These are phyloP conservation scores for Prunus davidiana DNA, from an alignment of 306 rosid species.

Conservation along the genomic window DNA sequence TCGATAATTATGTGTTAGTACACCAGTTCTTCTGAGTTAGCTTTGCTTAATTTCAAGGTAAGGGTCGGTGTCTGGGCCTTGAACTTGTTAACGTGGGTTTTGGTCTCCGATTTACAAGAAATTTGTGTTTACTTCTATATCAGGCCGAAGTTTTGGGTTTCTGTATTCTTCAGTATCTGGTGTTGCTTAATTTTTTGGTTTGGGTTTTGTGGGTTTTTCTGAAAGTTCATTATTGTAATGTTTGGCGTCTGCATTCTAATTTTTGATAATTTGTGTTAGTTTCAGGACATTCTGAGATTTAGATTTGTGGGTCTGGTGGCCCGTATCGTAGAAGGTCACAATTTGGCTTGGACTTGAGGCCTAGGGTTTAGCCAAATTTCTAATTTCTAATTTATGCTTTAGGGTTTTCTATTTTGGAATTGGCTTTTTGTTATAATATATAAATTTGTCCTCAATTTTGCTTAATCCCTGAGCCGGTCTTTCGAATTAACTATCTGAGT, in stretches of 20 bases:
- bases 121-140: background rate
- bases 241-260: constrained; percentile 17
- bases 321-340: background rate
- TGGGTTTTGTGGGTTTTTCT: constrained; percentile 2
- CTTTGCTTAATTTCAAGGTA: constrained; percentile 17
- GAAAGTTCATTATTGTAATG: constrained; percentile 7
- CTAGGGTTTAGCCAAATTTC: background rate
- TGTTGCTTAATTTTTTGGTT: background rate
- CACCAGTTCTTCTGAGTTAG: background rate
- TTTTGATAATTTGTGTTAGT: background rate
- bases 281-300: background rate
- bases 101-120: constrained; percentile 6
- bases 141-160: background rate
- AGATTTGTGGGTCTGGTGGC: constrained; percentile 2
- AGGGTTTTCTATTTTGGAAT: background rate
- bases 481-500: background rate
- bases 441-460: background rate
- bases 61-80: background rate
- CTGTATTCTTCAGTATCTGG: background rate
- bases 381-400: background rate
- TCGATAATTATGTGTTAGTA: constrained; percentile 11
- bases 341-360: background rate
- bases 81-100: constrained; percentile 8
- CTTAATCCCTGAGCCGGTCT: constrained; percentile 4
- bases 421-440: background rate